Base-by-base conservation (phyloP, 1,284 basidiomycete species). In the Apiotrichum montevideense region DNA sequence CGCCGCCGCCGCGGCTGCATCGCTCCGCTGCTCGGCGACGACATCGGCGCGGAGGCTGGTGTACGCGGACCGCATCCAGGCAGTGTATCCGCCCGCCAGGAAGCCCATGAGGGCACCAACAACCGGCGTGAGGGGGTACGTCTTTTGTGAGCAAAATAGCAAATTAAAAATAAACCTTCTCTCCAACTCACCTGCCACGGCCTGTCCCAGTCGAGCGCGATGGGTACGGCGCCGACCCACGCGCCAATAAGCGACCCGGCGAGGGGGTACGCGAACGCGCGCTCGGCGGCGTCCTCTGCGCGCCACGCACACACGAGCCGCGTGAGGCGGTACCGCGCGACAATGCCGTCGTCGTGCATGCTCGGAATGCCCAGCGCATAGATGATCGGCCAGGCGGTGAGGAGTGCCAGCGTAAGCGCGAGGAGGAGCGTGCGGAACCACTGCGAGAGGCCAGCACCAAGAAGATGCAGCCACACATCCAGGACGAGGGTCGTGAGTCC, bases 151-250 rank as follows among this genome's bases (percentile, higher is more conserved):
- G 21, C 8, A 39, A 8, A 41, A 29, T 10, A 35, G 14, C n/a
- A 8, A 33, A 34, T 33, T 10, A 35, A 8, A 21, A 8, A 15
- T 6, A 43, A 43, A 43, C 9, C 13, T 13, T 39, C 37, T 15
- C 10, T 42, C 39, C 50, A 32, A 11, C 83, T 56, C 54, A 89
- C 90, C 85, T 96, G 93, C 92, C 92, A 96, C 9, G 91, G 89
- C 50, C 90, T 81, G 71, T 93, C 92, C 93, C 93, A 97, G 74
- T 97, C 93, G 7, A 97, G 83, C 0, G 90, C 87, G 54, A 92
- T 85, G 0, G 89, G 88, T 44, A 92, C 80, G 3, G 82, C 84
- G 14, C 90, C 90, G 6, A 83, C 46, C 91, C 90, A 95, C 42
- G 83, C 81, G 6, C 91, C 91, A 11, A 86, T 32, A 21, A 87